Evolutionary conservation across 148 eudicot genomes (phyloP).

Genomic region (Rheum nobile): DNA sequence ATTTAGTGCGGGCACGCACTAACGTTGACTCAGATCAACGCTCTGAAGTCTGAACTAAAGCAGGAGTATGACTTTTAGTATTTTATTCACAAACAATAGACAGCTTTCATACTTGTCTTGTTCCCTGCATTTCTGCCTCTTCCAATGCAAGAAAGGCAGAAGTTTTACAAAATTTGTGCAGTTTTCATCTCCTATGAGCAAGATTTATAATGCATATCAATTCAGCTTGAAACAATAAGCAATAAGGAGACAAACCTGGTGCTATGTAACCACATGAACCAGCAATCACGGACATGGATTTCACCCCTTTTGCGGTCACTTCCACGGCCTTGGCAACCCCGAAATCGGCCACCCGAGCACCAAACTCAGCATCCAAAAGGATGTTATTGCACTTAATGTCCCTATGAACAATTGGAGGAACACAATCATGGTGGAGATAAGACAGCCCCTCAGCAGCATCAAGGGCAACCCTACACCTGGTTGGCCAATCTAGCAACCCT

Average conservation of each 20-base stretch:
- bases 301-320: slow-evolving; percentile 40
- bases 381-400: slow-evolving; percentile 80
- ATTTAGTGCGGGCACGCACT: not conserved
- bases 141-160: not conserved
- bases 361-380: slow-evolving; percentile 56
- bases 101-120: not conserved
- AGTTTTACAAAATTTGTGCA: not conserved
- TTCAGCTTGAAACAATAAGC: not conserved
- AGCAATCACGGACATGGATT: slow-evolving; percentile 86
- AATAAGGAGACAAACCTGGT: slow-evolving; percentile 50
- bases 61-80: not conserved
- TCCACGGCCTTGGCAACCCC: slow-evolving; percentile 80
- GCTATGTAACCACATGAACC: slow-evolving; percentile 96
- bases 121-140: not conserved
- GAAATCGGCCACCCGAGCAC: slow-evolving; percentile 88
- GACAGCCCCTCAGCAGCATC: slow-evolving; percentile 89
- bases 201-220: not conserved
- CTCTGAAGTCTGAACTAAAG: not conserved
- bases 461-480: slow-evolving; percentile 49
- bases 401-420: slow-evolving; percentile 74
- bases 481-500: slow-evolving; percentile 74
- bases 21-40: slow-evolving; percentile 5
- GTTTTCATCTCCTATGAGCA: not conserved
- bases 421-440: slow-evolving; percentile 87
- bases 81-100: not conserved